A percentile compares a stretch with the other conserved stretches of the same genome.
These are phyloP conservation scores for Talaromyces sp. DNA, from an alignment of 2,329 filamentous ascomycete genomes.

Conservation along the genomic window DNA sequence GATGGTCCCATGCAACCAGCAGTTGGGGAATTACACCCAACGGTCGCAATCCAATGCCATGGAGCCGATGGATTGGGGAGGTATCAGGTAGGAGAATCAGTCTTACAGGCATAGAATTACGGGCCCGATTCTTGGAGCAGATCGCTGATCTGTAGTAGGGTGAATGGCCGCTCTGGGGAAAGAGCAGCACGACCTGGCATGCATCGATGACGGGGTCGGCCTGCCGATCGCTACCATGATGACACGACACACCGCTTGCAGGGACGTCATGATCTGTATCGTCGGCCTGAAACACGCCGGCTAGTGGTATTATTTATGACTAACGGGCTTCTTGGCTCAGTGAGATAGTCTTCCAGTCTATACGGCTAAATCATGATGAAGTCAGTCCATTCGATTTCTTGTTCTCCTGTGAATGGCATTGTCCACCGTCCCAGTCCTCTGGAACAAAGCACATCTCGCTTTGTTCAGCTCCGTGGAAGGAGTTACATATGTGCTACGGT, in stretches of 20 bases:
- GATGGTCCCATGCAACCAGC: conserved; percentile 8
- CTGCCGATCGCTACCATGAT: conserved; percentile 17
- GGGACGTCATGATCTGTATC: conserved; percentile 24
- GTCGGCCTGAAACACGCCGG: not conserved
- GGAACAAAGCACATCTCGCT: no score
- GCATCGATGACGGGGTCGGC: conserved; percentile 9
- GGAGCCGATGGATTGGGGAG: no score
- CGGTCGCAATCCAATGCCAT: no score
- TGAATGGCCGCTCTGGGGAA: conserved; percentile 2
- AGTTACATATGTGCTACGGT: no score
- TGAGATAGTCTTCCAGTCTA: no score
- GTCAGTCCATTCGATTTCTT: not conserved
- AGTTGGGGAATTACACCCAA: no score
- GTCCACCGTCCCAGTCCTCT: no score
- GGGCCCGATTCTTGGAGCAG: no score
- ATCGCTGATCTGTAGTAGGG: not conserved
- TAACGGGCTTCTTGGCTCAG: not conserved
- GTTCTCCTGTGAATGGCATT: not conserved
- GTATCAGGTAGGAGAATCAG: no score
- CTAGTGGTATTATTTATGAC: conserved; percentile 6
- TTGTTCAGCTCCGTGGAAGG: no score
- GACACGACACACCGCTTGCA: conserved; percentile 28
- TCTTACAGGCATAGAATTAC: no score
- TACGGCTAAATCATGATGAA: not conserved
- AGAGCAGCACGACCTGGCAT: not conserved